phyloP scores from a whole-genome alignment of 306 rosid genomes.

The Acmispon strigosus region DNA sequence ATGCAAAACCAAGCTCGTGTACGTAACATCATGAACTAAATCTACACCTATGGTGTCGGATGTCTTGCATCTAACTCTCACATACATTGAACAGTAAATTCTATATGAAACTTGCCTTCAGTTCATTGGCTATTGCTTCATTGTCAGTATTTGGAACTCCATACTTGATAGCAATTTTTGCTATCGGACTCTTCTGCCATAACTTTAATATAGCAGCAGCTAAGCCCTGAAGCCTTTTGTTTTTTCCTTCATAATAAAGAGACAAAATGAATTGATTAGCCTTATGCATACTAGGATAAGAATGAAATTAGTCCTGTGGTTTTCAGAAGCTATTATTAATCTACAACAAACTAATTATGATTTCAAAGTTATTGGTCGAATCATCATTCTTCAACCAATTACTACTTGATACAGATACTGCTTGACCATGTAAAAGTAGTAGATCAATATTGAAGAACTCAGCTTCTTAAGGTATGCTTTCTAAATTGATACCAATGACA shows the following conservation, averaged over 20 bases:
- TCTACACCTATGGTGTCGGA: constrained; percentile 1
- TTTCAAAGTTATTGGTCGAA: neutral
- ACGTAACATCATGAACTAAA: neutral
- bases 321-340: neutral
- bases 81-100: neutral
- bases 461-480: neutral
- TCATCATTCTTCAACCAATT: neutral
- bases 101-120: constrained; percentile 59
- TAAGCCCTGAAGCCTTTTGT: constrained; percentile 77
- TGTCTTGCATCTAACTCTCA: constrained; percentile 12
- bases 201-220: constrained; percentile 65
- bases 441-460: neutral
- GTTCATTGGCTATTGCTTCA: constrained; percentile 66
- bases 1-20: neutral
- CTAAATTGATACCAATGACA: neutral
- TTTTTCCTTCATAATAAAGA: constrained; percentile 56
- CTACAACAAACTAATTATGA: neutral
- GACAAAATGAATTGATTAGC: constrained; percentile 5
- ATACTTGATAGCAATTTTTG: constrained; percentile 71
- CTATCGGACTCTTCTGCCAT: constrained; percentile 79
- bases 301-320: neutral
- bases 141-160: constrained; percentile 70
- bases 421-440: neutral
- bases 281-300: constrained; percentile 5
- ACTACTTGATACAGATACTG: neutral